These are phyloP conservation scores for Lagenidium sp. DNA, from an alignment of 352 stramenopile genomes.

Conservation along the genomic window DNA sequence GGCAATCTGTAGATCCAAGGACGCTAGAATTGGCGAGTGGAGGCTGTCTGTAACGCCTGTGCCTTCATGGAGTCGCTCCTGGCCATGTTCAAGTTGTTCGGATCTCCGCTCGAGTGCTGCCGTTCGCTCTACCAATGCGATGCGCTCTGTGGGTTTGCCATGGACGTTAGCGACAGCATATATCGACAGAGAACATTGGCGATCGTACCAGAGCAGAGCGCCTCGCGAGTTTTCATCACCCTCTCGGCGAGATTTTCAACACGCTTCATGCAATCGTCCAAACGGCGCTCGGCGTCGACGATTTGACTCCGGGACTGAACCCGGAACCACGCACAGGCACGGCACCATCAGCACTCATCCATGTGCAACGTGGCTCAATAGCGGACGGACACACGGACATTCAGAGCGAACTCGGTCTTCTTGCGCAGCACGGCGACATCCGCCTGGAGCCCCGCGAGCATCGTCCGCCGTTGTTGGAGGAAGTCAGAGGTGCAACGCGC, in stretches of 20 bases:
- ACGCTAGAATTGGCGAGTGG: conserved; percentile 44
- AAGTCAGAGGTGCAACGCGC: conserved; percentile 50
- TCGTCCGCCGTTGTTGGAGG: conserved; percentile 71
- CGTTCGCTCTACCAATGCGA: conserved; percentile 44
- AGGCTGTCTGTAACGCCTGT: conserved; percentile 20
- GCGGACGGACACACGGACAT: conserved; percentile 35
- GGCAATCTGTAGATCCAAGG: conserved; percentile 57
- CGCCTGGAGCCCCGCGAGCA: conserved; percentile 61
- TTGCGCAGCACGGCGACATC: conserved; percentile 74
- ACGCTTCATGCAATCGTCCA: conserved; percentile 41
- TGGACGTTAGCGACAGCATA: too few relatives aligned
- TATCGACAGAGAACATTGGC: too few relatives aligned
- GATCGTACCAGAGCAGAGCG: conserved; percentile 49
- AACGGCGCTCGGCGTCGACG: conserved; percentile 35
- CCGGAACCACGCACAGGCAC: neutral
- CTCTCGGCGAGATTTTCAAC: conserved; percentile 44
- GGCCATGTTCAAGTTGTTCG: conserved; percentile 24
- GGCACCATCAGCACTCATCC: neutral
- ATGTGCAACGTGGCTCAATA: too few relatives aligned
- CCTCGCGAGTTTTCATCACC: conserved; percentile 64
- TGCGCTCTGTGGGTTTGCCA: too few relatives aligned
- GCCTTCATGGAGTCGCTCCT: conserved; percentile 30
- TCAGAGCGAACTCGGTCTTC: conserved; percentile 62
- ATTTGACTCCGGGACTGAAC: conserved; percentile 35
- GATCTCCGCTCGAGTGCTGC: conserved; percentile 38